Evolutionary conservation across 345 rosid genomes (phyloP).

Genomic region (Heritiera littoralis): DNA sequence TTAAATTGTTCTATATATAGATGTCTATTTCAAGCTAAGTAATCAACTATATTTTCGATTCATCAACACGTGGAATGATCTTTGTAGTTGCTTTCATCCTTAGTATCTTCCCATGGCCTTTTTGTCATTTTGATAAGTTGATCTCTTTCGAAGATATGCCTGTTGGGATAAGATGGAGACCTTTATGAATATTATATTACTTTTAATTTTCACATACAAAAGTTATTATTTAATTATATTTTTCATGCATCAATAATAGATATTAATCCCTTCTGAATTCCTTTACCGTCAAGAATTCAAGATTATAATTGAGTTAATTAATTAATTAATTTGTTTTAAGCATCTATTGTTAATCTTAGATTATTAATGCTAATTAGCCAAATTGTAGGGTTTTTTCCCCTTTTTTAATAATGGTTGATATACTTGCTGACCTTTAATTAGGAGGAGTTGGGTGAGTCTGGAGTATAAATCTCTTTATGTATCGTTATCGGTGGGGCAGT

Average conservation of each 20-base stretch:
- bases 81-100: not conserved
- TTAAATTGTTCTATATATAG: not conserved
- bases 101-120: not conserved
- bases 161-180: not conserved
- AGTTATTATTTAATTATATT: not conserved
- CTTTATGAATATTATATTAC: not conserved
- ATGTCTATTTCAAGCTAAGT: slow-evolving; percentile 12
- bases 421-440: not conserved
- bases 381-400: not conserved
- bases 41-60: not conserved
- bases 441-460: not conserved
- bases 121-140: not conserved
- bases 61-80: not conserved
- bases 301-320: no score
- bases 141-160: not conserved
- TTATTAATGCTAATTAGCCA: not conserved
- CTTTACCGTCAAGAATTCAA: no score
- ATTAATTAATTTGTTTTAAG: not conserved
- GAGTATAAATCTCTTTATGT: not conserved
- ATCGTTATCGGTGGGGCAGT: no score
- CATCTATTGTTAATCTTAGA: not conserved
- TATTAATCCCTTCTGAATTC: no score
- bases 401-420: not conserved
- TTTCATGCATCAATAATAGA: not conserved
- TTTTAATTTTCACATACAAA: not conserved